These are phyloP conservation scores for Puccinia coronata DNA, from an alignment of 1,284 basidiomycete genomes.

Conservation along the genomic window DNA sequence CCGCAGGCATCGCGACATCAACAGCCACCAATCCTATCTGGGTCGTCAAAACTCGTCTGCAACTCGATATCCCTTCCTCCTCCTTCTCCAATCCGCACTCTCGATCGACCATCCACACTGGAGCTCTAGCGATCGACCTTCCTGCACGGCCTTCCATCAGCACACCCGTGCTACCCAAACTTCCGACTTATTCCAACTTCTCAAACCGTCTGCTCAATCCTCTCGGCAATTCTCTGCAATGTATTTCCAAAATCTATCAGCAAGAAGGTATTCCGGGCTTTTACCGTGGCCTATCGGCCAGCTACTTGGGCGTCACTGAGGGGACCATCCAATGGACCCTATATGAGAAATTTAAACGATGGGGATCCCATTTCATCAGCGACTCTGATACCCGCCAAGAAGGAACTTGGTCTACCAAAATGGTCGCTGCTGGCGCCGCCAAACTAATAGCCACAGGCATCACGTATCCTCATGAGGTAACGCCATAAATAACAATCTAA, in stretches of 20 bases:
- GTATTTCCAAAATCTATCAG: constrained; percentile 71
- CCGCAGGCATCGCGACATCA: constrained; percentile 73
- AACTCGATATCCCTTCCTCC: constrained; percentile 63
- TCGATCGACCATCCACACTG: background rate
- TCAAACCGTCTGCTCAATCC: constrained; percentile 12
- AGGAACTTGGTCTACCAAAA: constrained; percentile 72
- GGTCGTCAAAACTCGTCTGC: constrained; percentile 95
- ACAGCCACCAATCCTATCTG: constrained; percentile 96
- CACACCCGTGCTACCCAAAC: constrained; percentile 1
- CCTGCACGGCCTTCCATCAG: constrained; percentile 6
- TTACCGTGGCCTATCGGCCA: constrained; percentile 92
- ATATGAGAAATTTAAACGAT: constrained; percentile 79
- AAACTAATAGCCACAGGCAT: constrained; percentile 91
- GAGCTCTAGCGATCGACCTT: background rate
- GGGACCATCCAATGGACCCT: constrained; percentile 97
- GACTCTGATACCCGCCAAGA: background rate
- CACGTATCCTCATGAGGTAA: constrained; percentile 93
- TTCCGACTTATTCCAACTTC: constrained; percentile 26
- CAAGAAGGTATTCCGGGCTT: constrained; percentile 84
- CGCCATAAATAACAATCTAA: constrained; percentile 92
- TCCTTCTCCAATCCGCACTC: background rate
- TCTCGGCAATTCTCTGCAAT: constrained; percentile 62
- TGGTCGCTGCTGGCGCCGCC: constrained; percentile 86
- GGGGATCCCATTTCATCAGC: constrained; percentile 17
- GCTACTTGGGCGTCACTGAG: constrained; percentile 93